These are phyloP conservation scores for Ophiocordyceps camponoti-leonardi DNA, from an alignment of 2,329 filamentous ascomycete species.

Conservation along the genomic window DNA sequence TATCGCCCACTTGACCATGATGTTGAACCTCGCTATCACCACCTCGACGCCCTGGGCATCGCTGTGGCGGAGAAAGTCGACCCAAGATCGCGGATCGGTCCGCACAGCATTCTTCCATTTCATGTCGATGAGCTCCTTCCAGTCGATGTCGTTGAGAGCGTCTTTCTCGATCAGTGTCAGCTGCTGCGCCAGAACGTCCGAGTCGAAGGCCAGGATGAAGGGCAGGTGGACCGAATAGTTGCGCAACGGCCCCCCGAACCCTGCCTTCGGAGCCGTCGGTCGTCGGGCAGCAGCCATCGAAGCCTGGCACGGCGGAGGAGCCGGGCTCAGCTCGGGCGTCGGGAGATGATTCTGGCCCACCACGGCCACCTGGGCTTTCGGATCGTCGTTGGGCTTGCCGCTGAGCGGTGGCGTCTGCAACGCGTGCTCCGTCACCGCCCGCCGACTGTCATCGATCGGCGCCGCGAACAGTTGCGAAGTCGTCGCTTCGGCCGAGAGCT, in stretches of 20 bases:
- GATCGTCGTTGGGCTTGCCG: neutral
- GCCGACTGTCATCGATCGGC: conserved; percentile 16
- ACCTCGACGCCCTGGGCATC: conserved; percentile 65
- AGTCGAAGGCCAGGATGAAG: conserved; percentile 68
- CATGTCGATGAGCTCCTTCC: conserved; percentile 74
- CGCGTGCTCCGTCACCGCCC: conserved; percentile 30
- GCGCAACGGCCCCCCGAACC: conserved; percentile 10
- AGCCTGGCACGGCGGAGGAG: conserved; percentile 19
- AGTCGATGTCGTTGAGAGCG: conserved; percentile 71
- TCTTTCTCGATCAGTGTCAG: conserved; percentile 79
- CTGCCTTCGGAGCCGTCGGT: conserved; percentile 13
- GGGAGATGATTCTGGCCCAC: conserved; percentile 9
- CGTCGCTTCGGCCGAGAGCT: conserved; percentile 33
- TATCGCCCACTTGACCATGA: conserved; percentile 75
- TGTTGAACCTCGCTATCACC: conserved; percentile 72
- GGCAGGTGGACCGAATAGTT: conserved; percentile 48
- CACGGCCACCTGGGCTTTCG: neutral
- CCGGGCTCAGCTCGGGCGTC: conserved; percentile 32
- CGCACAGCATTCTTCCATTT: conserved; percentile 57
- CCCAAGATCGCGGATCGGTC: conserved; percentile 57
- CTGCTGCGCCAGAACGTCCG: conserved; percentile 62
- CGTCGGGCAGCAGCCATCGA: no score
- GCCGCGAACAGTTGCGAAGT: neutral
- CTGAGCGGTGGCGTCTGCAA: conserved; percentile 9
- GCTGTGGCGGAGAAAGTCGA: conserved; percentile 57